phyloP scores from a whole-genome alignment of 208 protist genomes.

The Naegleria fowleri region DNA sequence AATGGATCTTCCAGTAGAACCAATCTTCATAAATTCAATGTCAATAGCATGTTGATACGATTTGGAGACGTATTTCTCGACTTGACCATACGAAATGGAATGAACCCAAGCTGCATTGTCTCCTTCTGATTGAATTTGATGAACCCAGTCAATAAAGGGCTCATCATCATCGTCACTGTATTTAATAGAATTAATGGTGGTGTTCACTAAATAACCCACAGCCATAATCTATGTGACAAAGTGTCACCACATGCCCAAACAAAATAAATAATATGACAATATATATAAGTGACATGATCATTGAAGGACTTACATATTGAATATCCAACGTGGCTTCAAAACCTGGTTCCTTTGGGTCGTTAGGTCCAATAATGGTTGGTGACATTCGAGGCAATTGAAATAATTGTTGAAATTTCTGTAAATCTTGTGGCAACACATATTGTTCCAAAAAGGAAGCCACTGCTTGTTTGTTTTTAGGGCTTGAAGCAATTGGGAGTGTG shows the following conservation, averaged over 20 bases:
- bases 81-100: background rate
- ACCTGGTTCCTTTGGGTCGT: background rate
- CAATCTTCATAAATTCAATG: conserved; percentile 9
- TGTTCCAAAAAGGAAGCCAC: conserved; percentile 4
- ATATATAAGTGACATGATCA: too few relatives aligned
- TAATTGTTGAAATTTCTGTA: background rate
- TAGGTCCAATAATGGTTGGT: background rate
- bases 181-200: background rate
- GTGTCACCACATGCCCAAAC: background rate
- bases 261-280: too few relatives aligned
- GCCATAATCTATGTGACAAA: background rate
- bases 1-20: background rate
- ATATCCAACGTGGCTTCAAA: conserved; percentile 22
- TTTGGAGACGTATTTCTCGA: background rate
- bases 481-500: background rate
- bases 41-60: background rate
- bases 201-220: background rate
- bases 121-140: background rate
- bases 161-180: background rate
- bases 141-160: background rate
- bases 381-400: background rate
- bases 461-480: background rate
- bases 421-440: background rate
- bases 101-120: background rate
- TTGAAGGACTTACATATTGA: conserved; percentile 11